Percentiles rank a stretch among this genome's conserved stretches.
phyloP scores from a whole-genome alignment of 345 rosid genomes.

The Excoecaria agallocha region DNA sequence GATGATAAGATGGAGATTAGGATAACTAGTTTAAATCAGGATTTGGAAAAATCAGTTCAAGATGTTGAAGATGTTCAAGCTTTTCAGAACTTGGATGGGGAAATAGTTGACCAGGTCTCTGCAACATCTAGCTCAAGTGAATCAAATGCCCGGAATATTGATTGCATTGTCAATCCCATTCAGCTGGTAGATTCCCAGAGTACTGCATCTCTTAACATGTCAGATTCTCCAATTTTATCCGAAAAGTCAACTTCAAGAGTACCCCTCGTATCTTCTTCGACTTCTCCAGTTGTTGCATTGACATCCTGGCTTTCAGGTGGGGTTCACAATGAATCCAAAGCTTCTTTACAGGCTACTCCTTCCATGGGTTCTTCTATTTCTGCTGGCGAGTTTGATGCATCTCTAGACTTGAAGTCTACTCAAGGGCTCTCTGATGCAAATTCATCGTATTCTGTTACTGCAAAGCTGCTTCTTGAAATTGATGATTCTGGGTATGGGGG shows the following conservation, averaged over 20 bases:
- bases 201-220: constrained; percentile 52
- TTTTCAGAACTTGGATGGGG: constrained; percentile 45
- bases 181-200: constrained; percentile 63
- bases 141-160: constrained; percentile 36
- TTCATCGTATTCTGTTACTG: constrained; percentile 52
- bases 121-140: constrained; percentile 57
- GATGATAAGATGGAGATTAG: constrained; percentile 51
- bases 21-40: constrained; percentile 42
- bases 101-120: constrained; percentile 47
- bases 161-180: constrained; percentile 34
- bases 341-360: constrained; percentile 47
- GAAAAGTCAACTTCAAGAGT: constrained; percentile 69
- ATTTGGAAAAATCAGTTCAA: constrained; percentile 44
- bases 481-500: constrained; percentile 98
- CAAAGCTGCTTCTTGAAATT: constrained; percentile 72
- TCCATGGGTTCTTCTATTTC: constrained; percentile 68
- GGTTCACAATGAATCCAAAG: constrained; percentile 51
- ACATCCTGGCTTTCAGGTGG: constrained; percentile 81
- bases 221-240: constrained; percentile 75
- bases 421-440: constrained; percentile 55
- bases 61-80: constrained; percentile 45
- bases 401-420: constrained; percentile 63
- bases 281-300: constrained; percentile 72
- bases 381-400: constrained; percentile 61
- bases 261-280: constrained; percentile 44